phyloP scores from a whole-genome alignment of 2,329 filamentous ascomycete genomes.

The Pyrenophora graminea region DNA sequence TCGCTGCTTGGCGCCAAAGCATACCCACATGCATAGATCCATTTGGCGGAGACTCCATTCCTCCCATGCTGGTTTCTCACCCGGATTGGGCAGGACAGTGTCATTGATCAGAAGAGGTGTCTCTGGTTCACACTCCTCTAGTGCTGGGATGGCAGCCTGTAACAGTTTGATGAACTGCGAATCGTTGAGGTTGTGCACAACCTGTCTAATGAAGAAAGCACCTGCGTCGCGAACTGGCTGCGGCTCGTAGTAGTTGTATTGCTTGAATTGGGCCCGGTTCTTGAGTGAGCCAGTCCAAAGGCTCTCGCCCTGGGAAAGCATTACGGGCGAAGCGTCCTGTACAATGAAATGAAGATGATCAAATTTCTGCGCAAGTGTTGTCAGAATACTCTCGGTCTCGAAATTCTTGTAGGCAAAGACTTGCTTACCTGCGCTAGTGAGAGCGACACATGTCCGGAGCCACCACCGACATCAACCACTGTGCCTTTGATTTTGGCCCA shows the following conservation, averaged over 20 bases:
- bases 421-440: conserved; percentile 4
- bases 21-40: conserved; percentile 5
- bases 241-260: conserved; percentile 60
- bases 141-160: conserved; percentile 55
- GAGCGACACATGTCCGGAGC: conserved; percentile 6
- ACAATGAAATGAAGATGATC: conserved; percentile 1
- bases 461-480: conserved; percentile 13
- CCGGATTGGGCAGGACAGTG: conserved; percentile 2
- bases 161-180: conserved; percentile 38
- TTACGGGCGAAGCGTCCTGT: conserved; percentile 5
- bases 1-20: conserved; percentile 1
- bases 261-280: conserved; percentile 37
- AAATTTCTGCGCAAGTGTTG: no score
- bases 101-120: conserved; percentile 11
- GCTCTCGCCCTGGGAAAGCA: neutral
- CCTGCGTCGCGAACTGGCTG: conserved; percentile 53
- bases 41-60: conserved; percentile 1
- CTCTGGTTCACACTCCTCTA: conserved; percentile 46
- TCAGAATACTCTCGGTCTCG: no score
- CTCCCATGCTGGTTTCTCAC: neutral
- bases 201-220: conserved; percentile 60
- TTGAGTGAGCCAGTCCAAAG: neutral
- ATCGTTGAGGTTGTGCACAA: conserved; percentile 63
- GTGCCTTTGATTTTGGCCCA: conserved; percentile 3
- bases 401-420: neutral